A percentile compares a stretch with the other conserved stretches of the same genome.
Conservation (phyloP, 2,329 filamentous ascomycete species). For the Cladosporium sp. region DNA sequence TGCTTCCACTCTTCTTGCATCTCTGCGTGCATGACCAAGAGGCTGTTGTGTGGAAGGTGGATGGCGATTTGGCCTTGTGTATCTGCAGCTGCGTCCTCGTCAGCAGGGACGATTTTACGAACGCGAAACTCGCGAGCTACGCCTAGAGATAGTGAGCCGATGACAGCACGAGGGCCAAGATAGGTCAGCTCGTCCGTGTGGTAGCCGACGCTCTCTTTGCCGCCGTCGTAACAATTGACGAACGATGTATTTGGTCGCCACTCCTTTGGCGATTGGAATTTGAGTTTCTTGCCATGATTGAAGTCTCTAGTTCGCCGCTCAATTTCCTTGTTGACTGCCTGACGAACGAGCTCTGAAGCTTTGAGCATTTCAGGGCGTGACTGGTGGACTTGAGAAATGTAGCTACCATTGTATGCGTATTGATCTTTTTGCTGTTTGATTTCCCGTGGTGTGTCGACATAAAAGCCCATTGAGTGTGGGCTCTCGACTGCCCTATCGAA, state of each 20-base stretch:
- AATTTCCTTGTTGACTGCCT: slow-evolving; percentile 77
- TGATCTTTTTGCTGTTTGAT: slow-evolving; percentile 69
- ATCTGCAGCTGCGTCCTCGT: slow-evolving; percentile 52
- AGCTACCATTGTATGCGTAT: slow-evolving; percentile 82
- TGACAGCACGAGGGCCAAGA: slow-evolving; percentile 81
- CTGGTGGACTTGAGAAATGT: slow-evolving; percentile 71
- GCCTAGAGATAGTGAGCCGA: slow-evolving; percentile 85
- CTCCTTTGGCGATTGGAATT: slow-evolving; percentile 67
- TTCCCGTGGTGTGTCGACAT: slow-evolving; percentile 73
- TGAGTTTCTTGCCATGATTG: slow-evolving; percentile 74
- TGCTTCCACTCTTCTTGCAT: slow-evolving; percentile 99
- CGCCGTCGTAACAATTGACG: slow-evolving; percentile 89
- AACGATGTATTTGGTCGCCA: slow-evolving; percentile 91
- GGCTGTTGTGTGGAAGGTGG: slow-evolving; percentile 89
- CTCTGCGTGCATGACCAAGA: slow-evolving; percentile 93
- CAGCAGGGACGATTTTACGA: slow-evolving; percentile 66
- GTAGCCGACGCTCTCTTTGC: slow-evolving; percentile 80
- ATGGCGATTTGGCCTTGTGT: slow-evolving; percentile 85
- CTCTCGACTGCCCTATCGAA: slow-evolving; percentile 85
- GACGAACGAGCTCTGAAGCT: slow-evolving; percentile 69
- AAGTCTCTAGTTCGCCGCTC: slow-evolving; percentile 64
- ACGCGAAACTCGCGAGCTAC: slow-evolving; percentile 94
- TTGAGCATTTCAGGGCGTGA: slow-evolving; percentile 72
- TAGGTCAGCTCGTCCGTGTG: slow-evolving; percentile 94
- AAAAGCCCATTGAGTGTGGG: slow-evolving; percentile 82